Conservation (phyloP, 139 green algal species). For the Ettlia oleoabundans region DNA sequence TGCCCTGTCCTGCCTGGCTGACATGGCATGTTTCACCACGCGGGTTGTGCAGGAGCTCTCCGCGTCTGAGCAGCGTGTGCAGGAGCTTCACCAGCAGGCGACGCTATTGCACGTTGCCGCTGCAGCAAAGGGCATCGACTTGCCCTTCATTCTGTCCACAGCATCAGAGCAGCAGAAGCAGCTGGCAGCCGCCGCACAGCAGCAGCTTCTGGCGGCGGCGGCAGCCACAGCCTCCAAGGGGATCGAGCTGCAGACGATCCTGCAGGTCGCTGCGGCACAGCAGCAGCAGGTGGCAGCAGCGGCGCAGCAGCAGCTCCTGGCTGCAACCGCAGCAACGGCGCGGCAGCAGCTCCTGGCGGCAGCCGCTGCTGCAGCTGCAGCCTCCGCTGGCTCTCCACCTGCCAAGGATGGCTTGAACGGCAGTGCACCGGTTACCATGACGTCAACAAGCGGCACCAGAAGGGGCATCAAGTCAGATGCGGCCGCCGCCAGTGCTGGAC, state of each 20-base stretch:
- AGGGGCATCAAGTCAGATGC: no score
- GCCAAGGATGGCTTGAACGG: no score
- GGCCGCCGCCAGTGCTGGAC: no score
- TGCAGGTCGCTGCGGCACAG: neutral
- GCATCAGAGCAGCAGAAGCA: constrained; percentile 2
- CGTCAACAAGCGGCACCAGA: no score
- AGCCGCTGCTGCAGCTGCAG: no score
- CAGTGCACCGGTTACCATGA: no score
- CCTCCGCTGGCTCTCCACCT: no score
- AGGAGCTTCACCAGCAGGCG: constrained; percentile 24
- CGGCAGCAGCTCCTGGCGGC: no score
- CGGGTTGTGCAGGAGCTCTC: constrained; percentile 13
- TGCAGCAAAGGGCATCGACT: constrained; percentile 20
- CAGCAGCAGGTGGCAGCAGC: constrained; percentile 11
- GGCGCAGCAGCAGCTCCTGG: constrained; percentile 2
- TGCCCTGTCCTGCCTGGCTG: no score
- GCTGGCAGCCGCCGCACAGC: neutral
- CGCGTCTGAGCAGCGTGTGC: neutral
- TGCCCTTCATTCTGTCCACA: constrained; percentile 1
- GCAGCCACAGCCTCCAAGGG: constrained; percentile 21
- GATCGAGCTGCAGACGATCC: constrained; percentile 12
- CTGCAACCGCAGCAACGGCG: neutral
- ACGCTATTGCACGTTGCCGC: constrained; percentile 17
- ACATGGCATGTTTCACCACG: neutral
- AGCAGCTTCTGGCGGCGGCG: constrained; percentile 19